phyloP scores from a whole-genome alignment of 2,329 filamentous ascomycete species.

The Huntiella abstrusa region DNA sequence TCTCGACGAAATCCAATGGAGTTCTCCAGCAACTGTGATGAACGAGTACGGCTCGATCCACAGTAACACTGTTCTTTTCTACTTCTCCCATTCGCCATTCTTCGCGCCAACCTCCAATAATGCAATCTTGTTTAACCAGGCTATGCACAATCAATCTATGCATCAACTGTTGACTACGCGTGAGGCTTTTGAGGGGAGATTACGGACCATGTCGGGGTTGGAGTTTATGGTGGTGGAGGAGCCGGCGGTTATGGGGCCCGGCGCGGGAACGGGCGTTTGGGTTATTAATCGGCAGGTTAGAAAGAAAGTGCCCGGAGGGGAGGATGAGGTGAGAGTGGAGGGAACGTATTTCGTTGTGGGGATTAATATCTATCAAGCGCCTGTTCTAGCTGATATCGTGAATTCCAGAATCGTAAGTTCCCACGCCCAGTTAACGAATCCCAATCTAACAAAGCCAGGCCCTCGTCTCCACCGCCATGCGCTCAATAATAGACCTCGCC shows the following conservation, averaged over 20 bases:
- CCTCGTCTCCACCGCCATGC: slow-evolving; percentile 34
- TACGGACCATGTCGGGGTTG: slow-evolving; percentile 45
- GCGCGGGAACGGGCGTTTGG: slow-evolving; percentile 50
- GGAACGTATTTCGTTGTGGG: slow-evolving; percentile 45
- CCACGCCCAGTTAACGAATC: neutral
- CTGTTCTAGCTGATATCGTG: slow-evolving; percentile 39
- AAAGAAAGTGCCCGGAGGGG: slow-evolving; percentile 33
- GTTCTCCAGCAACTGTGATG: slow-evolving; percentile 26
- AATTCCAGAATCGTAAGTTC: slow-evolving; percentile 35
- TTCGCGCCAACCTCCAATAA: slow-evolving; percentile 52
- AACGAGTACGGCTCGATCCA: slow-evolving; percentile 39
- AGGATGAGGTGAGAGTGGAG: slow-evolving; percentile 41
- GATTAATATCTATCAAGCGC: slow-evolving; percentile 49
- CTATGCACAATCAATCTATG: slow-evolving; percentile 41
- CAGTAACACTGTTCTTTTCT: slow-evolving; percentile 46
- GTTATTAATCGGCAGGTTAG: slow-evolving; percentile 50
- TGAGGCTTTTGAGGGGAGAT: slow-evolving; percentile 41
- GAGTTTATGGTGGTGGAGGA: slow-evolving; percentile 50
- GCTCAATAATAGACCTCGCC: slow-evolving; percentile 31
- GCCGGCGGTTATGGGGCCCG: slow-evolving; percentile 41
- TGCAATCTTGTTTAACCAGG: slow-evolving; percentile 41
- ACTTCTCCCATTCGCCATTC: slow-evolving; percentile 49
- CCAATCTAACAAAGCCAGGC: slow-evolving; percentile 20
- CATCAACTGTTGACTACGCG: slow-evolving; percentile 38
- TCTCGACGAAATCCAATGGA: slow-evolving; percentile 51